Base-by-base conservation (phyloP, 495 filamentous ascomycete genomes). In the Platismatia glauca region DNA sequence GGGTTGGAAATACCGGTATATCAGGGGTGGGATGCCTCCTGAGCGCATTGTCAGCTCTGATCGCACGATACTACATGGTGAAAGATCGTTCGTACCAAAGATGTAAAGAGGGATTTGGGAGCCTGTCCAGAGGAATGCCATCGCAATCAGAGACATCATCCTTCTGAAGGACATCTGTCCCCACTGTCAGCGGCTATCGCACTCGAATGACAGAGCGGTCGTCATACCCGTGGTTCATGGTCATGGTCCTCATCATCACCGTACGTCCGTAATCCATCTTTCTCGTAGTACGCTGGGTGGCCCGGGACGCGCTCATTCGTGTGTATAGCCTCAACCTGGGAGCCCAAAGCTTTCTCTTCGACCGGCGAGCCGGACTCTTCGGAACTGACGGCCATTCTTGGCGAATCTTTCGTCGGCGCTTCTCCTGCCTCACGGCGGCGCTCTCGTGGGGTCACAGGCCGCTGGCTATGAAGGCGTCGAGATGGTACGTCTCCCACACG, bases 41-140 rank as follows among this genome's bases (percentile, higher is more conserved):
- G 33, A 53, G 29, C 29, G 29, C 29, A 53, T 20, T 50, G 46
- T 50, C 11, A 53, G 50, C 29, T 9, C 29, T 4, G 29, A 20
- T 53, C 15, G 0, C 33, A 53, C 7, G 16, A 20, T 53, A 53
- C 7, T 29, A 33, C 50, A 53, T 33, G 29, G 7, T 20, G 4
- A 53, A 3, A 33, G 24, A 20, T 53, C 8, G 13, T 11, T 18
- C 0, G 29, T 53, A 53, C 83, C 83, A 59, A 84, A 84, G 2
- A 86, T 72, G 63, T 85, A 86, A 8, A 84, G 75, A 0, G 84
- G 84, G 55, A 86, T 85, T 64, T 86, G 84, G 65, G 81, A 84
- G 39, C 82, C 83, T 60, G 82, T 84, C 83, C 82, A 86, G 38
- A 87, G 71, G 62, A 87, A 85, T 12, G 82, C 82, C 83, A 87